Evolutionary conservation across 2,329 filamentous ascomycete species (phyloP), one percentile per base, ranked within the genome.

Genomic region (Hypoxylon sp.): DNA sequence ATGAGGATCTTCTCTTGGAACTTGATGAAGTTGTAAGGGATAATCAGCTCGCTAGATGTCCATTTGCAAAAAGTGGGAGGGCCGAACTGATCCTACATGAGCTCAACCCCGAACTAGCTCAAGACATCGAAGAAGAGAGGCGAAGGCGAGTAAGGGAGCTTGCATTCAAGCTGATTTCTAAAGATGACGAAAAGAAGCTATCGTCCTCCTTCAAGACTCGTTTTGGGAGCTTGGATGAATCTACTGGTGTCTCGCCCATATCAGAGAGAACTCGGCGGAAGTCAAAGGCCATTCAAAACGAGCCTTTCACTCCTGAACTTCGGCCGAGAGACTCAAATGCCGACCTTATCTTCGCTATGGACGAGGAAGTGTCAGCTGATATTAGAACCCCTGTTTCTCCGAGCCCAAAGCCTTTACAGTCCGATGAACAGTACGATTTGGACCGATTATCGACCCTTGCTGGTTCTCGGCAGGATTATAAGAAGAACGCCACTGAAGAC

Each of bases 271-370:
- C 58, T 21, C 79, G 81, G 50, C 76, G 76, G 48, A 83, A 79
- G 55, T 77, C 78, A 1, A 84, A 79, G 53, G 67, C 66, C 4
- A 68, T 68, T 17, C 77, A 74, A 11, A 87, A 86, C 61, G 85
- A 86, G 58, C 79, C 81, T 0, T 81, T 83, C 48, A 91, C 86
- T 53, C 91, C 92, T 1, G 80, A 77, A 15, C 78, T 95, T 40
- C 87, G 85, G 51, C 81, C 88, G 1, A 92, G 86, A 67, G 82
- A 81, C 17, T 93, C 89, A 0, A 78, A 82, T 1, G 82, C 81
- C 31, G 93, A 97, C 66, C 81, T 97, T 51, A 96, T 97, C 73
- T 97, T 97, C 70, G 87, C 91, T 64, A 97, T 97, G 92, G 94
- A 97, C 56, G 92, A 96, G 31, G 91, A 92, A 38, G 82, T 81